Conservation (phyloP, 2,329 filamentous ascomycete species). For the Incumbomyces delicatus region DNA sequence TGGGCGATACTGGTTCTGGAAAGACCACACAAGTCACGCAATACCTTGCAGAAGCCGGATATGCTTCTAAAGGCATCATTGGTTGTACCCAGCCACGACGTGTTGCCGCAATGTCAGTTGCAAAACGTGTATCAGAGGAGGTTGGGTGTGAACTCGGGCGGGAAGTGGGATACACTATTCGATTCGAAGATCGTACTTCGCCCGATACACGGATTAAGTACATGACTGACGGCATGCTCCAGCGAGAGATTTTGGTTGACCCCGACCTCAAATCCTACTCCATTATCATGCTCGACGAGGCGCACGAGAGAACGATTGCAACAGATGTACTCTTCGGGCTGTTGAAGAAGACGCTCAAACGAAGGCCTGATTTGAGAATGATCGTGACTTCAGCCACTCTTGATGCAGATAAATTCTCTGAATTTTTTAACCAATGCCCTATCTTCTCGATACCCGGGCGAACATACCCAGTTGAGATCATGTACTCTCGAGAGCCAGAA, state of each 20-base stretch:
- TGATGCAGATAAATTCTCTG: constrained; percentile 93
- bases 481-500: constrained; percentile 91
- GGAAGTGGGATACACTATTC: constrained; percentile 93
- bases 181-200: constrained; percentile 90
- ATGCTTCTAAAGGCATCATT: constrained; percentile 77
- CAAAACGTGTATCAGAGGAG: constrained; percentile 92
- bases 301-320: constrained; percentile 91
- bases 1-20: constrained; percentile 92
- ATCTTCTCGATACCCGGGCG: constrained; percentile 95
- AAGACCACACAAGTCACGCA: constrained; percentile 97
- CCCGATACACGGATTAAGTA: constrained; percentile 92
- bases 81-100: constrained; percentile 92
- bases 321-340: constrained; percentile 93
- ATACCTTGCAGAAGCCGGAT: constrained; percentile 91
- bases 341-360: constrained; percentile 83
- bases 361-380: constrained; percentile 77
- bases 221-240: constrained; percentile 98
- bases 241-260: constrained; percentile 88
- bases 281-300: constrained; percentile 96
- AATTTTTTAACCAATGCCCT: constrained; percentile 90
- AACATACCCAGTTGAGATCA: constrained; percentile 89
- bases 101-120: constrained; percentile 97
- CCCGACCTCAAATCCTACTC: constrained; percentile 82
- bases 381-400: constrained; percentile 96
- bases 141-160: constrained; percentile 83